Percentiles rank a stretch among this genome's conserved stretches.
Evolutionary conservation across 208 protist genomes (phyloP).

Genomic region (Wallacemonas sp.): DNA sequence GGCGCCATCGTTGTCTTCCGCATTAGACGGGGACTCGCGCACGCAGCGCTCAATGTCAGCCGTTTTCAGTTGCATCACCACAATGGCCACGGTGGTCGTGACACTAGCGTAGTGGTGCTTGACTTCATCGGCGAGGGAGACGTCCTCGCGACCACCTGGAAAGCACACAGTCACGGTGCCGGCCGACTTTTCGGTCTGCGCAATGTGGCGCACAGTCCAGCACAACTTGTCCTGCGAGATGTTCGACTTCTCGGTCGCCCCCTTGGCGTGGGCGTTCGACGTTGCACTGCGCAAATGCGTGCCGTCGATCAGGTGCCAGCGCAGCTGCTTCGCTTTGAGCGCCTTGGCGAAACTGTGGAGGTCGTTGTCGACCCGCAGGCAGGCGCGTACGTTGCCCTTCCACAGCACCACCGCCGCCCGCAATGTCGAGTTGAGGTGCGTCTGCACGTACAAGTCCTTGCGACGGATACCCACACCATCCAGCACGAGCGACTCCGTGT

Average conservation of each 20-base stretch:
- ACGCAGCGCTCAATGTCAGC: slow-evolving; percentile 41
- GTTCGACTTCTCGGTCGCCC: slow-evolving; percentile 16
- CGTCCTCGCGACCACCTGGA: slow-evolving; percentile 13
- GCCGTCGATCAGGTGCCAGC: slow-evolving; percentile 50
- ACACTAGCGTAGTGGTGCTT: slow-evolving; percentile 33
- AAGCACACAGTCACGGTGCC: slow-evolving; percentile 14
- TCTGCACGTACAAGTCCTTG: slow-evolving; percentile 48
- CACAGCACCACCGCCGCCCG: slow-evolving; percentile 61
- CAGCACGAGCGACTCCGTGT: slow-evolving; percentile 37
- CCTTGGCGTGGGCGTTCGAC: slow-evolving; percentile 40
- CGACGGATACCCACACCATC: slow-evolving; percentile 60
- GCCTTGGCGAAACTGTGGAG: slow-evolving; percentile 33
- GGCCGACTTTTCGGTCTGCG: neutral
- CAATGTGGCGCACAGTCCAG: slow-evolving; percentile 29
- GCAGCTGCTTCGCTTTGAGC: slow-evolving; percentile 47
- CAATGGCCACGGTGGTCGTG: slow-evolving; percentile 27
- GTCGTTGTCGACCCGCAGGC: slow-evolving; percentile 50
- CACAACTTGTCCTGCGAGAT: slow-evolving; percentile 41
- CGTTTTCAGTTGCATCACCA: slow-evolving; percentile 30
- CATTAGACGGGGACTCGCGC: slow-evolving; percentile 21
- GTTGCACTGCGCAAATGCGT: slow-evolving; percentile 34
- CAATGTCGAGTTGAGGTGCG: slow-evolving; percentile 36
- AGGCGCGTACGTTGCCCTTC: slow-evolving; percentile 64
- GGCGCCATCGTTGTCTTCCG: slow-evolving; percentile 15
- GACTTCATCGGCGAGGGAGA: slow-evolving; percentile 25